A percentile compares a stretch with the other conserved stretches of the same genome.
Evolutionary conservation across 768 basidiomycete species (phyloP).

Genomic region (Rhizopogon vesiculosus): DNA sequence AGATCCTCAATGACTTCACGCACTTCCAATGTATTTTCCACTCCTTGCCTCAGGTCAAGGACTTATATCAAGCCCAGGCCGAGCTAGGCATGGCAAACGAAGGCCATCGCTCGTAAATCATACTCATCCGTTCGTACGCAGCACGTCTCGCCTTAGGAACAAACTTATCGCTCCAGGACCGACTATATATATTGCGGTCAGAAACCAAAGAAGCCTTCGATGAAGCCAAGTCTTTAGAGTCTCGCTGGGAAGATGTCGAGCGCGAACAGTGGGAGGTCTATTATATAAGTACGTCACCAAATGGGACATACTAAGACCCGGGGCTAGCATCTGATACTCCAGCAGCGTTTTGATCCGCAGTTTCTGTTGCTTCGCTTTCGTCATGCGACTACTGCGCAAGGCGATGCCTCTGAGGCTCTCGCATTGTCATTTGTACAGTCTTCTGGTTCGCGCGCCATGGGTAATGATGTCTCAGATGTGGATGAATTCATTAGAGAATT

Average conservation of each 20-base stretch:
- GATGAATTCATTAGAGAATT: conserved; percentile 89
- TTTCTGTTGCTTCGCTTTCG: conserved; percentile 85
- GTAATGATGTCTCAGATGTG: conserved; percentile 42
- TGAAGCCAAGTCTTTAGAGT: conserved; percentile 77
- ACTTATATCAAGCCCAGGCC: conserved; percentile 69
- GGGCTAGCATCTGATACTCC: conserved; percentile 7
- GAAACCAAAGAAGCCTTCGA: conserved; percentile 88
- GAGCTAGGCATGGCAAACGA: conserved; percentile 84
- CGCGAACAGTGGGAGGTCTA: conserved; percentile 89
- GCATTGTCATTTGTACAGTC: conserved; percentile 80
- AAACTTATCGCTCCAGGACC: conserved; percentile 73
- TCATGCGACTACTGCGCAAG: conserved; percentile 87
- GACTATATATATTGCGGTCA: conserved; percentile 66
- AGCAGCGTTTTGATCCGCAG: conserved; percentile 76
- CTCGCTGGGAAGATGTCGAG: conserved; percentile 82
- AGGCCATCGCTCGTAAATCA: conserved; percentile 73
- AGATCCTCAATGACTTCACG: conserved; percentile 70
- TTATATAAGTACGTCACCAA: conserved; percentile 54
- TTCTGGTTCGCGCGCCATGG: conserved; percentile 27
- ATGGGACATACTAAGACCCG: neutral
- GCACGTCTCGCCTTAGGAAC: conserved; percentile 42
- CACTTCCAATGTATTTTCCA: conserved; percentile 91
- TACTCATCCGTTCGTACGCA: conserved; percentile 6
- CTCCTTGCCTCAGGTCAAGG: conserved; percentile 67
- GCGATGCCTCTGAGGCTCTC: conserved; percentile 81